Evolutionary conservation across 2,329 filamentous ascomycete species (phyloP).

Genomic region (Talaromyces rugulosus): DNA sequence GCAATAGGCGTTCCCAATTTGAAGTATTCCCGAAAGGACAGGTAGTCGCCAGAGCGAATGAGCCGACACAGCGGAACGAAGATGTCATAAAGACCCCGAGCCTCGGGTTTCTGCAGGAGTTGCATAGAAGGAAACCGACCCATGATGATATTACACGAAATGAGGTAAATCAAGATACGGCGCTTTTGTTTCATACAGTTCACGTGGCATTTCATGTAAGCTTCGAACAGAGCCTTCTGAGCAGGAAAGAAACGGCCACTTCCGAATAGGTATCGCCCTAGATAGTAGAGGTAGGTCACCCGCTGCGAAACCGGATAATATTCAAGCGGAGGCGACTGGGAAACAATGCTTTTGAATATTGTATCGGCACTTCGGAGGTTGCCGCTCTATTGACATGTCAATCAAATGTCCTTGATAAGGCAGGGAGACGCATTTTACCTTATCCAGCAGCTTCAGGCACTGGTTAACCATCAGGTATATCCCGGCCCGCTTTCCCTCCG

Average conservation of each 20-base stretch:
- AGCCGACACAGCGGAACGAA: slow-evolving; percentile 72
- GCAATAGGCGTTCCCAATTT: slow-evolving; percentile 51
- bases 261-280: slow-evolving; percentile 83
- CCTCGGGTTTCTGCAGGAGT: slow-evolving; percentile 68
- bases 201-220: slow-evolving; percentile 71
- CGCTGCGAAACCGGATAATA: slow-evolving; percentile 82
- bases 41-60: slow-evolving; percentile 69
- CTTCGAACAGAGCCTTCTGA: slow-evolving; percentile 67
- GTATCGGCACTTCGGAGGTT: slow-evolving; percentile 81
- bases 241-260: slow-evolving; percentile 79
- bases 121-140: slow-evolving; percentile 70
- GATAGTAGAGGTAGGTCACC: slow-evolving; percentile 90
- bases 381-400: slow-evolving; percentile 53
- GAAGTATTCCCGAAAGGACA: slow-evolving; percentile 67
- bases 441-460: slow-evolving; percentile 81
- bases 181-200: slow-evolving; percentile 62
- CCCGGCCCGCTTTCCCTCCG: slow-evolving; percentile 78
- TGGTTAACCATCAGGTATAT: slow-evolving; percentile 92
- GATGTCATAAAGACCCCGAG: slow-evolving; percentile 57
- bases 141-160: slow-evolving; percentile 76
- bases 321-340: slow-evolving; percentile 73
- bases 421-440: slow-evolving; percentile 44
- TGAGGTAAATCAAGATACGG: slow-evolving; percentile 76
- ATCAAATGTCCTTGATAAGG: background rate
- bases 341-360: slow-evolving; percentile 83